A percentile compares a stretch with the other conserved stretches of the same genome.
Conservation (phyloP, 345 rosid species). For the Eucalyptus cloeziana region DNA sequence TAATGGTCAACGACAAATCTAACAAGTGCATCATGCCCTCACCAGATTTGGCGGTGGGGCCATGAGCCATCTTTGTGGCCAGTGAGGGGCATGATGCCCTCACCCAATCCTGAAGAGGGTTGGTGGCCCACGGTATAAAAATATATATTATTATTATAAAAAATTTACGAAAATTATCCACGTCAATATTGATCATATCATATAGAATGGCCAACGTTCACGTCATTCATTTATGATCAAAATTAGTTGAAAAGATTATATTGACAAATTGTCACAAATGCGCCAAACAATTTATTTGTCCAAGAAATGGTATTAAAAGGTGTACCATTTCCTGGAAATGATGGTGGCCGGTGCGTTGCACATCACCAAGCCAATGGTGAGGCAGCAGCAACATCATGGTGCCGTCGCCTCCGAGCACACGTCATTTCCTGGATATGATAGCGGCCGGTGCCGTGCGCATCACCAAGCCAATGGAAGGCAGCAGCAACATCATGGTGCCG, state of each 20-base stretch:
- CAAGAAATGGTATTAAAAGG: neutral
- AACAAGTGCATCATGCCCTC: too few relatives aligned
- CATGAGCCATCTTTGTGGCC: too few relatives aligned
- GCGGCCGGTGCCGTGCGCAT: neutral
- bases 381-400: neutral
- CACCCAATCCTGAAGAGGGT: too few relatives aligned
- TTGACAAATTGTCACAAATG: too few relatives aligned
- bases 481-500: neutral
- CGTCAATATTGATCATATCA: rapidly evolving
- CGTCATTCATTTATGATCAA: rapidly evolving
- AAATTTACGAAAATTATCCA: too few relatives aligned
- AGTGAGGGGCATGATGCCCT: too few relatives aligned
- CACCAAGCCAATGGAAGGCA: neutral
- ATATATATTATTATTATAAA: too few relatives aligned
- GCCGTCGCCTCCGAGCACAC: neutral
- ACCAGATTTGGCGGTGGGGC: too few relatives aligned
- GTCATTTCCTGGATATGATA: neutral
- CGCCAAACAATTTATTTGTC: rapidly evolving
- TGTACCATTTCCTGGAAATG: neutral
- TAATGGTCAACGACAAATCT: rapidly evolving
- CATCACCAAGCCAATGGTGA: neutral
- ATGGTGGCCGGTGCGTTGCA: neutral
- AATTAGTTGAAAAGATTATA: neutral
- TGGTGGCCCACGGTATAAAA: too few relatives aligned
- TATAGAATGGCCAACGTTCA: rapidly evolving